These are phyloP conservation scores for Alternaria ethzedia DNA, from an alignment of 2,329 filamentous ascomycete species.

Conservation along the genomic window DNA sequence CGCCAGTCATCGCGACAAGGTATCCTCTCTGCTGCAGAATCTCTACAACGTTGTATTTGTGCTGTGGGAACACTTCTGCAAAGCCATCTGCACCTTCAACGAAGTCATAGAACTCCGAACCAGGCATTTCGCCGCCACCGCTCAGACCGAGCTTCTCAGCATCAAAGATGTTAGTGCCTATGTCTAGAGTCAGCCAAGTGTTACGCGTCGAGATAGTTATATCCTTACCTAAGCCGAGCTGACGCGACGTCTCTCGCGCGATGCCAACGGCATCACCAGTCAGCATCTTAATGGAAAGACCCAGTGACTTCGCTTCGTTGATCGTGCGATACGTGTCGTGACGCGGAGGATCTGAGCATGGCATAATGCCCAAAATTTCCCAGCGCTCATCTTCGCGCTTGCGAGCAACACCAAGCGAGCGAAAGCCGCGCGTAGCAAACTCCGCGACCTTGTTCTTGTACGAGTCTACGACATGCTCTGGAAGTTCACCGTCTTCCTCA, in stretches of 20 bases:
- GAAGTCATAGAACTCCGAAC: conserved; percentile 93
- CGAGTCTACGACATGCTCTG: conserved; percentile 76
- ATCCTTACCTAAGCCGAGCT: conserved; percentile 73
- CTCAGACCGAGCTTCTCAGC: conserved; percentile 90
- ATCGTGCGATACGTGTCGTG: conserved; percentile 91
- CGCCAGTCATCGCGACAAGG: conserved; percentile 94
- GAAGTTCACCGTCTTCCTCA: conserved; percentile 81
- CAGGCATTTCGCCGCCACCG: conserved; percentile 89
- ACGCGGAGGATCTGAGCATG: conserved; percentile 88
- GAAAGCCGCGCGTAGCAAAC: conserved; percentile 91
- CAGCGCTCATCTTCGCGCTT: conserved; percentile 81
- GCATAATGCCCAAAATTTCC: conserved; percentile 95
- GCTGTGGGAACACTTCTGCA: conserved; percentile 91
- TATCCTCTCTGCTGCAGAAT: conserved; percentile 93
- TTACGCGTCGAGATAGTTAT: neutral
- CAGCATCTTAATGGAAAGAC: conserved; percentile 94
- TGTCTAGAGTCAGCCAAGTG: neutral
- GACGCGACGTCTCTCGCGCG: conserved; percentile 87
- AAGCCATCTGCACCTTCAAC: conserved; percentile 95
- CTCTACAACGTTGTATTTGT: conserved; percentile 94
- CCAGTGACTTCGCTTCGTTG: conserved; percentile 85
- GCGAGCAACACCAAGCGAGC: conserved; percentile 89
- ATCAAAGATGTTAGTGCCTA: conserved; percentile 88
- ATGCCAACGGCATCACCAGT: conserved; percentile 95
- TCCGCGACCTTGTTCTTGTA: conserved; percentile 95